phyloP scores from a whole-genome alignment of 768 basidiomycete genomes.

The Kwoniella bestiolae region DNA sequence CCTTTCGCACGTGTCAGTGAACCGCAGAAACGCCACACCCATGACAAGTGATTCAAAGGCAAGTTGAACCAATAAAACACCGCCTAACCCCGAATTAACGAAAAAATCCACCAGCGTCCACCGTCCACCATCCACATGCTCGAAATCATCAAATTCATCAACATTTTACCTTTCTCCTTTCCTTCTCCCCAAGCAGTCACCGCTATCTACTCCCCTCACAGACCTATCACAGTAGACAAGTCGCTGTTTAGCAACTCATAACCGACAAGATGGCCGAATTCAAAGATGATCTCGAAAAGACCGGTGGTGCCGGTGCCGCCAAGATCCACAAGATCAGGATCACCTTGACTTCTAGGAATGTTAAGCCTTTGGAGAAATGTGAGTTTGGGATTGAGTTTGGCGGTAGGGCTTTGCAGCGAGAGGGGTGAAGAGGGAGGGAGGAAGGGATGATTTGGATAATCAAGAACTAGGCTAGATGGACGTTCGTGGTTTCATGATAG shows the following conservation, averaged over 20 bases:
- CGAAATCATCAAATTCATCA: conserved; percentile 1
- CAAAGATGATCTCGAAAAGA: conserved; percentile 79
- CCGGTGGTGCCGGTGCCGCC: conserved; percentile 79
- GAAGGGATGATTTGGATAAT: neutral
- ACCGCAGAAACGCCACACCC: neutral
- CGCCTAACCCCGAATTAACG: conserved; percentile 18
- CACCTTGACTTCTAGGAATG: conserved; percentile 96
- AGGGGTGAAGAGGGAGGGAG: neutral
- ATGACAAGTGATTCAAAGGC: neutral
- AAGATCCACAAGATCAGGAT: conserved; percentile 99
- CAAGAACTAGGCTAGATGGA: too few species aligned
- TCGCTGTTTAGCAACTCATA: conserved; percentile 37
- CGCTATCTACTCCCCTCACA: conserved; percentile 20
- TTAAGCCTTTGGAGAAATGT: conserved; percentile 99
- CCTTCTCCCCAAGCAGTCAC: conserved; percentile 30
- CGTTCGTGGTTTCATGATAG: too few species aligned
- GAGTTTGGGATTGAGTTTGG: conserved; percentile 54
- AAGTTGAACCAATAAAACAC: neutral
- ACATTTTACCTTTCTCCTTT: conserved; percentile 12
- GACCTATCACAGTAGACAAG: conserved; percentile 28
- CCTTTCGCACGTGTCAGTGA: neutral
- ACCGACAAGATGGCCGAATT: conserved; percentile 54
- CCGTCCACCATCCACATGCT: neutral
- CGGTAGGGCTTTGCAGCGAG: neutral
- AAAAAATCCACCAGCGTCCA: neutral